phyloP scores from a whole-genome alignment of 2,329 filamentous ascomycete genomes.

The Paecilomyces fulvus region DNA sequence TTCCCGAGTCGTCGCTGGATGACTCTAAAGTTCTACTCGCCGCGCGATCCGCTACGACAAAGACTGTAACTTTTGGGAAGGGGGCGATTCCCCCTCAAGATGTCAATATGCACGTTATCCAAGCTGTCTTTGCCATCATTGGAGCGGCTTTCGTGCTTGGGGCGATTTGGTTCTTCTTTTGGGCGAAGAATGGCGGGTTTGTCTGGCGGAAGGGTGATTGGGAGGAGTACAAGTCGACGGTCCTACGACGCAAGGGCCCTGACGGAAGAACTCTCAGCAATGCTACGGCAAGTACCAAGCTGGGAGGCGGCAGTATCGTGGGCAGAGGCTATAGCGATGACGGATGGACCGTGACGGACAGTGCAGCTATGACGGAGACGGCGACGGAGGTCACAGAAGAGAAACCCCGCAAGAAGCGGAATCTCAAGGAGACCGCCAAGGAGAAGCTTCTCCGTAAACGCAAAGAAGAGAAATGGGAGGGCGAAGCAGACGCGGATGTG shows the following conservation, averaged over 20 bases:
- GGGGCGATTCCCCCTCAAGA: constrained; percentile 32
- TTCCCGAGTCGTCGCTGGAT: constrained; percentile 6
- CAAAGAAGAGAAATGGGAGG: constrained; percentile 48
- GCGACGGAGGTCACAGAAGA: constrained; percentile 39
- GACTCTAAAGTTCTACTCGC: constrained; percentile 17
- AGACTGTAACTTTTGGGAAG: constrained; percentile 18
- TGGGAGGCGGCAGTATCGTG: constrained; percentile 77
- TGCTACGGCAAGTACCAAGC: constrained; percentile 69
- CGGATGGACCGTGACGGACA: constrained; percentile 30
- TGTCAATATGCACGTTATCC: constrained; percentile 55
- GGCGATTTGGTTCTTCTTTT: constrained; percentile 97
- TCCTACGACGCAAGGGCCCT: constrained; percentile 77
- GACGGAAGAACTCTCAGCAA: constrained; percentile 80
- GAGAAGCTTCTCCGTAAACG: constrained; percentile 28
- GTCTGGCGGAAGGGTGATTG: constrained; percentile 77
- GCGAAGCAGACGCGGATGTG: constrained; percentile 58
- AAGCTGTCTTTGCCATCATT: constrained; percentile 78
- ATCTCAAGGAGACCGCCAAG: constrained; percentile 29
- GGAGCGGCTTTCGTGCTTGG: constrained; percentile 65
- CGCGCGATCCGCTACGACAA: constrained; percentile 16
- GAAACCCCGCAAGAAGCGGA: constrained; percentile 22
- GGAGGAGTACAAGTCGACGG: constrained; percentile 97
- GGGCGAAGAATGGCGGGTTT: constrained; percentile 94
- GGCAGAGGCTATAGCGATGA: constrained; percentile 55
- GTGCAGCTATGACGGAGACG: constrained; percentile 53